These are phyloP conservation scores for Avena atlantica DNA, from an alignment of 176 grass and related monocot genomes.

Conservation along the genomic window DNA sequence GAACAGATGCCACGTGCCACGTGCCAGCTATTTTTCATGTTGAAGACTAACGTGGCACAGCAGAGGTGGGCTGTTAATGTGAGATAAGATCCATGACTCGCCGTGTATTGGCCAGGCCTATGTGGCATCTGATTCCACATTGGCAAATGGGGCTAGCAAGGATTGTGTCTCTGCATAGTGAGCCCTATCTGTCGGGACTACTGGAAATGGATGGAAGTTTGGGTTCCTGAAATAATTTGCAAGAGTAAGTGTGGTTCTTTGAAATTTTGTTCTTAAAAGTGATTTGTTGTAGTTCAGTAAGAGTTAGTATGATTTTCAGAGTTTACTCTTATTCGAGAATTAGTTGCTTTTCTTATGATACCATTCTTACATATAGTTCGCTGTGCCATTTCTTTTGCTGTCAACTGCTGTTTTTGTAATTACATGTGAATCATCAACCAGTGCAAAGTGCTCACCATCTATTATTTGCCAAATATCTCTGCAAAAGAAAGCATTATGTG, in stretches of 20 bases:
- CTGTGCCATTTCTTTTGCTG: conserved; percentile 17
- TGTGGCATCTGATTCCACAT: conserved; percentile 27
- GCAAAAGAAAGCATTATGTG: background rate
- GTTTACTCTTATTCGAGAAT: conserved; percentile 1
- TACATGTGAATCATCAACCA: background rate
- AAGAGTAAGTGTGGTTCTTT: conserved; percentile 9
- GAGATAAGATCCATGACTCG: background rate
- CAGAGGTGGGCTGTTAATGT: conserved; percentile 10
- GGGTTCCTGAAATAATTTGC: conserved; percentile 18
- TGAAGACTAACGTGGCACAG: background rate
- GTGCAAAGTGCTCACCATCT: background rate
- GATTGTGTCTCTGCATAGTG: conserved; percentile 25
- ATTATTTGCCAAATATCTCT: conserved; percentile 4
- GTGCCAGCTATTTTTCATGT: background rate
- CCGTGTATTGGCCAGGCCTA: background rate
- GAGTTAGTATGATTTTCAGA: background rate
- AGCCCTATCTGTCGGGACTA: background rate
- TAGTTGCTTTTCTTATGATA: conserved; percentile 22
- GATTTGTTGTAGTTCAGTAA: background rate
- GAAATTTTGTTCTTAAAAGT: background rate
- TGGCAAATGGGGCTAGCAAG: conserved; percentile 9
- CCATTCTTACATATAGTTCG: conserved; percentile 2
- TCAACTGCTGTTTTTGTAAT: conserved; percentile 6
- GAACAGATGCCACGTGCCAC: conserved; percentile 15
- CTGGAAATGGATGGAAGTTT: conserved; percentile 22